A percentile compares a stretch with the other conserved stretches of the same genome.
Conservation (phyloP, 2,329 filamentous ascomycete genomes). For the Arachnomyces sp. region DNA sequence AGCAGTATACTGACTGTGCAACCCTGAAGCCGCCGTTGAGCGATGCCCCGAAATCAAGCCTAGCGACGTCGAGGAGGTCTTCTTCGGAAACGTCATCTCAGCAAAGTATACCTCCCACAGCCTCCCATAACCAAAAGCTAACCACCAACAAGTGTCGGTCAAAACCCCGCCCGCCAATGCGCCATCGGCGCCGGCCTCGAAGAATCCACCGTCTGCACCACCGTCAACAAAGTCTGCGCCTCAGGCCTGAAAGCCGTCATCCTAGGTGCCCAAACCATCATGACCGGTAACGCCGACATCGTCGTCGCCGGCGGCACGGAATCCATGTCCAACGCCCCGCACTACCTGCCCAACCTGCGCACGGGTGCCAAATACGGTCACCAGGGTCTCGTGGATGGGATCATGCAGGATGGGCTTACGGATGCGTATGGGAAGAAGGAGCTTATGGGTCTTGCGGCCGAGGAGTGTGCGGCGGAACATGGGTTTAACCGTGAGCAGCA, state of each 20-base stretch:
- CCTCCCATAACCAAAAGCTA: background rate
- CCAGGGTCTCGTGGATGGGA: slow-evolving; percentile 77
- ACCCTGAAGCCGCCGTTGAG: slow-evolving; percentile 60
- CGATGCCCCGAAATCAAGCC: slow-evolving; percentile 79
- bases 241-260: slow-evolving; percentile 91
- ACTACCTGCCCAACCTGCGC: slow-evolving; percentile 86
- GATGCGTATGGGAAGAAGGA: slow-evolving; percentile 88
- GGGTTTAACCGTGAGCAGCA: slow-evolving; percentile 73
- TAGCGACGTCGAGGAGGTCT: slow-evolving; percentile 88
- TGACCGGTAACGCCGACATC: slow-evolving; percentile 86
- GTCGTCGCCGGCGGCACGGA: slow-evolving; percentile 92
- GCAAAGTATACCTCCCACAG: slow-evolving; percentile 58
- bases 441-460: slow-evolving; percentile 89
- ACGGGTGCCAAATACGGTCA: slow-evolving; percentile 90
- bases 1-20: background rate
- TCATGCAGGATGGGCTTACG: slow-evolving; percentile 88
- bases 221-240: slow-evolving; percentile 98
- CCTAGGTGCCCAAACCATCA: slow-evolving; percentile 91
- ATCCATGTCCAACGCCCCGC: slow-evolving; percentile 96
- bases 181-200: slow-evolving; percentile 80
- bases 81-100: slow-evolving; percentile 96
- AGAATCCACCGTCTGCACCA: slow-evolving; percentile 73
- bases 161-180: slow-evolving; percentile 93
- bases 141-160: slow-evolving; percentile 61
- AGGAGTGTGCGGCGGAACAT: slow-evolving; percentile 85